A percentile compares a stretch with the other conserved stretches of the same genome.
Evolutionary conservation across 2,329 filamentous ascomycete genomes (phyloP).

Genomic region (Aureobasidium sp.): DNA sequence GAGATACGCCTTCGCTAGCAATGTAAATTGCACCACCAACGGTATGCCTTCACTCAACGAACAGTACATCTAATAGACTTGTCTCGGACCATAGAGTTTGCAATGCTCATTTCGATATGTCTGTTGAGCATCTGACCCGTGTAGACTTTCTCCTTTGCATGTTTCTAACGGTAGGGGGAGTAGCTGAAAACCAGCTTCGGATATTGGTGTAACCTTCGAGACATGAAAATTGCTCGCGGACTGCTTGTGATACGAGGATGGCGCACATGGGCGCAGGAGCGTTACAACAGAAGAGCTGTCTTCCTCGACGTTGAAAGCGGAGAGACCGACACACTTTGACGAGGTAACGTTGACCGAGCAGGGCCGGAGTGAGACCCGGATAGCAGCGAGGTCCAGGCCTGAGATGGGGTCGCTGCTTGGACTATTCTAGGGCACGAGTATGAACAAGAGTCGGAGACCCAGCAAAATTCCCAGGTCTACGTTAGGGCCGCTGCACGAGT

Average conservation of each 20-base stretch:
- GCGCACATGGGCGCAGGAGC: not conserved
- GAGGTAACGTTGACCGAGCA: not conserved
- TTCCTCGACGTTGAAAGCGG: not conserved
- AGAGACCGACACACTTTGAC: not conserved
- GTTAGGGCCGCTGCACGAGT: too few relatives aligned
- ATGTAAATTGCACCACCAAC: too few relatives aligned
- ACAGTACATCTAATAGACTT: too few relatives aligned
- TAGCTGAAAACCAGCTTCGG: too few relatives aligned
- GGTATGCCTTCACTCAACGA: too few relatives aligned
- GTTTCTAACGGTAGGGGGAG: too few relatives aligned
- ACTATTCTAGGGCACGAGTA: too few relatives aligned
- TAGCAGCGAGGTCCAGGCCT: not conserved
- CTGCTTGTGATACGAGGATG: not conserved
- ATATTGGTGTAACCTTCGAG: not conserved
- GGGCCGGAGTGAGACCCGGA: not conserved
- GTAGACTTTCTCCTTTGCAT: not conserved
- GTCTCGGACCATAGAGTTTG: not conserved
- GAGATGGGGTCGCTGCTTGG: not conserved
- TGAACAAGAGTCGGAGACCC: too few relatives aligned
- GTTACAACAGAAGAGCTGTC: not conserved
- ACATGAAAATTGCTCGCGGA: not conserved
- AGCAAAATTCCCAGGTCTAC: too few relatives aligned
- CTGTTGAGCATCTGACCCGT: not conserved
- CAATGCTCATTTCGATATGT: not conserved
- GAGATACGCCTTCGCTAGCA: too few relatives aligned